Base-by-base conservation (phyloP, 139 green algal genomes). In the Nannochloris sp. region DNA sequence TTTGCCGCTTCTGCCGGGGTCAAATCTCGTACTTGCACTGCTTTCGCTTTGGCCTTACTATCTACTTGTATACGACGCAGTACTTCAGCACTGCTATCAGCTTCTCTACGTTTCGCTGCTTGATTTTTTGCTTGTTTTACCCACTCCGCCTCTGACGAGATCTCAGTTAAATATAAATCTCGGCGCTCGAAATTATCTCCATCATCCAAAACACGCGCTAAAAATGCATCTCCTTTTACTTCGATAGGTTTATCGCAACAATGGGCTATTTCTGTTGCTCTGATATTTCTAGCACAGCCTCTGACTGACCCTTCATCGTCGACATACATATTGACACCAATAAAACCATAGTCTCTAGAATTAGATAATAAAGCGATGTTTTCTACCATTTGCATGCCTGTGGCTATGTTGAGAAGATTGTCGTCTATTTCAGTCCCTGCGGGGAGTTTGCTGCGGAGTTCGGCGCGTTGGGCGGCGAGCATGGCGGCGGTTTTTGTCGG, bases 301-400 rank as follows among this genome's bases (percentile, higher is more conserved):
- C 84, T 85, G 55, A 91, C 65, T 46, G 8, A 34, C 30, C 77
- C 84, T 51, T 87, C 75, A 59, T 96, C 89, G 60, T 95, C 89
- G 53, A 77, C 83, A 71, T 95, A 95, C 77, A 96, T 74, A 76
- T 93, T 95, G 53, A 96, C 83, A 2, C 77, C 85, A 24, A 91
- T 54, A 62, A 78, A 84, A 23, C 68, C 75, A 19, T 61, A 12
- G 37, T 84, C 72, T 7, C 30, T 51, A 29, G 67, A 60, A 73
- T 92, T 88, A n/a, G 79, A 62, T n/a, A 95, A 73, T 68, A 96
- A 70, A 0, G 73, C 60, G 8, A 91, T 79, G 39, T 84, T 84
- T 67, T 95, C 89, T 24, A 95, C 73, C 67, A 80, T 66, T 45
- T 61, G 71, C 25, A 80, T 54, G 3, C 34, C 46, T 6, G 61